These are phyloP conservation scores for Syncephalastrum sp. DNA, from an alignment of 371 early-diverging fungal species.

Conservation along the genomic window DNA sequence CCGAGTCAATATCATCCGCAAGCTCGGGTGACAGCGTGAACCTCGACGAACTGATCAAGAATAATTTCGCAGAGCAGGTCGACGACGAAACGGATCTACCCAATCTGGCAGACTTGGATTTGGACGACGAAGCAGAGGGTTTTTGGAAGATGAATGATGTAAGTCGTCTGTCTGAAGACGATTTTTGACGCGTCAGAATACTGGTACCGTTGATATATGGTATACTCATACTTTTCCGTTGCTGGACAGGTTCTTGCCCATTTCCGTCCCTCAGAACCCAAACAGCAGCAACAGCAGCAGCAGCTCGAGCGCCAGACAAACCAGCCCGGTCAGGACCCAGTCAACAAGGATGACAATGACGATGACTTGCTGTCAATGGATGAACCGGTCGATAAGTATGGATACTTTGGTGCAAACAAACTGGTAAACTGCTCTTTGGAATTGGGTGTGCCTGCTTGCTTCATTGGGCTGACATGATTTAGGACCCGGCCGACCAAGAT, in stretches of 20 bases:
- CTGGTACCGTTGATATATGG: not conserved
- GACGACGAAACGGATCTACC: conserved; percentile 45
- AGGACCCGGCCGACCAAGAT: not conserved
- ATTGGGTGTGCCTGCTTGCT: no score
- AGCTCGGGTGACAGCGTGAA: conserved; percentile 45
- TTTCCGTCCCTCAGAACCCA: conserved; percentile 1
- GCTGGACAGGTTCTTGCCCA: not conserved
- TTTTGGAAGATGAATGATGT: conserved; percentile 48
- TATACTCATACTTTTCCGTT: not conserved
- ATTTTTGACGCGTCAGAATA: not conserved
- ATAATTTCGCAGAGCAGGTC: conserved; percentile 37
- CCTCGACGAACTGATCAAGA: conserved; percentile 42
- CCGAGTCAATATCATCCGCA: conserved; percentile 36
- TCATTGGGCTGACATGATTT: not conserved
- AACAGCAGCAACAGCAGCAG: not conserved
- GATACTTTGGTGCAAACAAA: not conserved
- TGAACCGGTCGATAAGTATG: not conserved
- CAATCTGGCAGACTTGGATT: conserved; percentile 36
- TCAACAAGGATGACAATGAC: conserved; percentile 3
- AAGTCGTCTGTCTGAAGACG: conserved; percentile 8
- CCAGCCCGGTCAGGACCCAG: conserved; percentile 6
- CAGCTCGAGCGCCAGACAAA: no score
- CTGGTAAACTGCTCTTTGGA: no score
- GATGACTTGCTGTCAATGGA: not conserved
- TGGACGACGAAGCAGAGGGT: conserved; percentile 47